These are phyloP conservation scores for Paramecium biaurelia DNA, from an alignment of 73 alveolate genomes.

Conservation along the genomic window DNA sequence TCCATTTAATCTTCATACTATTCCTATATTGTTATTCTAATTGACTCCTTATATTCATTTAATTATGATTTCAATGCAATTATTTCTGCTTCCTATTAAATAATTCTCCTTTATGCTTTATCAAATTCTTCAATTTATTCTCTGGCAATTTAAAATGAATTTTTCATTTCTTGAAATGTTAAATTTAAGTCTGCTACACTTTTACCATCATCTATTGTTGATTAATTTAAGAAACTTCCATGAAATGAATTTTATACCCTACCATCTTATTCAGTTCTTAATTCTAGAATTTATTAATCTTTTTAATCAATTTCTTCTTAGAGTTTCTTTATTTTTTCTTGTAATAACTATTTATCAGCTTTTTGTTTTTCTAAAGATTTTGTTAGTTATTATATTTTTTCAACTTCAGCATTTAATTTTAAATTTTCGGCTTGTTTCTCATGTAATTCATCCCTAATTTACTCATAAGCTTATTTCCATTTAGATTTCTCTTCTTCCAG, in stretches of 20 bases:
- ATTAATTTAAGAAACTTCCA: neutral
- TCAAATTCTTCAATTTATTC: conserved; percentile 41
- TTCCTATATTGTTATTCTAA: conserved; percentile 31
- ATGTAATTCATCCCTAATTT: conserved; percentile 27
- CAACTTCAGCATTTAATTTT: conserved; percentile 39
- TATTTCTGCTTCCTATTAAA: conserved; percentile 34
- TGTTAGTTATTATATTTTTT: neutral
- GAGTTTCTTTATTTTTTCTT: conserved; percentile 52
- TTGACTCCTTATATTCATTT: conserved; percentile 8
- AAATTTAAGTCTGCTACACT: conserved; percentile 39
- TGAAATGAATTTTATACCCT: neutral
- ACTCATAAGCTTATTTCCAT: conserved; percentile 17
- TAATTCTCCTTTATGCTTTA: neutral
- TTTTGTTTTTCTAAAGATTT: conserved; percentile 51
- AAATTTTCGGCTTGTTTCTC: conserved; percentile 43
- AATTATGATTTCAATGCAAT: neutral
- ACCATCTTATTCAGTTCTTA: conserved; percentile 16
- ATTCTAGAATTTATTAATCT: neutral
- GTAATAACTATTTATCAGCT: neutral
- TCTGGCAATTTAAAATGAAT: conserved; percentile 9
- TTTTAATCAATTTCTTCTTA: conserved; percentile 36
- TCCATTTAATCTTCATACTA: conserved; percentile 56
- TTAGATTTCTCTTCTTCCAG: conserved; percentile 46
- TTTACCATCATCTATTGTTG: neutral
- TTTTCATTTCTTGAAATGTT: conserved; percentile 42